Percentiles rank a stretch among this genome's conserved stretches.
These are phyloP conservation scores for Yamadazyma paraphyllophila DNA, from an alignment of 805 yeast genomes.

Conservation along the genomic window DNA sequence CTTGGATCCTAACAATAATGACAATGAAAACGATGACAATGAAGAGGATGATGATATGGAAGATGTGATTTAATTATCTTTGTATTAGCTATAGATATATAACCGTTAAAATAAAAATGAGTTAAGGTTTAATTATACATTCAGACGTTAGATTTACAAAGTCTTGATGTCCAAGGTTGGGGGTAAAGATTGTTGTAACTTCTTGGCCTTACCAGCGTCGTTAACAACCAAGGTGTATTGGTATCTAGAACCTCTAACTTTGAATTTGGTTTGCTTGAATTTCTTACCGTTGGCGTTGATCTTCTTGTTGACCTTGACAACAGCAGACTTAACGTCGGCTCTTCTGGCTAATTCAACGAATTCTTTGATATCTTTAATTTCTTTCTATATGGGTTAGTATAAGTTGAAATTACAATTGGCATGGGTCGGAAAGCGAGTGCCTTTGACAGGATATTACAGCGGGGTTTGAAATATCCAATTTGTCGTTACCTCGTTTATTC, in stretches of 20 bases:
- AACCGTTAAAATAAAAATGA: constrained; percentile 2
- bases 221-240: constrained; percentile 93
- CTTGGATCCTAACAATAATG: constrained; percentile 41
- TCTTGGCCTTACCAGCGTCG: constrained; percentile 96
- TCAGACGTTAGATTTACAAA: constrained; percentile 30
- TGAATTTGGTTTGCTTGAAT: constrained; percentile 95
- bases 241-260: constrained; percentile 94
- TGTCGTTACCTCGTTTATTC: too few species aligned
- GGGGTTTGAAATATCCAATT: too few species aligned
- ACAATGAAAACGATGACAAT: constrained; percentile 49
- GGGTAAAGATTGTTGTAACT: constrained; percentile 96
- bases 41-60: constrained; percentile 78
- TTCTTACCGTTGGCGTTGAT: constrained; percentile 77
- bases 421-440: neutral
- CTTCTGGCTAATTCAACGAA: constrained; percentile 96
- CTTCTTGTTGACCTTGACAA: constrained; percentile 91
- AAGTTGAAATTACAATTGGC: neutral
- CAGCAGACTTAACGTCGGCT: constrained; percentile 89
- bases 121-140: constrained; percentile 12
- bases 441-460: too few species aligned
- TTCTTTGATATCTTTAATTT: constrained; percentile 95
- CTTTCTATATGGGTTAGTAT: constrained; percentile 31
- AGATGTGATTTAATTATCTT: constrained; percentile 50
- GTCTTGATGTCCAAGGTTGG: constrained; percentile 76
- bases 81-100: constrained; percentile 5